phyloP scores from a whole-genome alignment of 805 yeast genomes.

The Cyberlindnera meyerae region DNA sequence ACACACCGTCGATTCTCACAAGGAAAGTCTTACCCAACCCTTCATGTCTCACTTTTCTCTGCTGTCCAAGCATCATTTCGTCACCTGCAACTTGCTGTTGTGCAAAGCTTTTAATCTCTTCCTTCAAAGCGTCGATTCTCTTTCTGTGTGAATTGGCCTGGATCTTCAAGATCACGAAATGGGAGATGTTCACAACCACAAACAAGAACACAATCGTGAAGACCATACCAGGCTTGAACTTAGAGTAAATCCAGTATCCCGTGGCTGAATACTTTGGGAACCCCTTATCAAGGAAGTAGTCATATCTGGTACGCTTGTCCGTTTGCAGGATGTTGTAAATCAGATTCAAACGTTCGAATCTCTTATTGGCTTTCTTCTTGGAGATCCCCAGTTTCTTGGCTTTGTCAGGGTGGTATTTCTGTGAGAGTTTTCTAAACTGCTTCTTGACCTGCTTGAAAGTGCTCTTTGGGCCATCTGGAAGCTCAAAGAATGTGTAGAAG shows the following conservation, averaged over 20 bases:
- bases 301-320: conserved; percentile 62
- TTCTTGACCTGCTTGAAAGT: conserved; percentile 50
- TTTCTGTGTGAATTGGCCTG: conserved; percentile 48
- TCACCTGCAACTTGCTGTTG: conserved; percentile 49
- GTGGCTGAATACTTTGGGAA: conserved; percentile 73
- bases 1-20: conserved; percentile 57
- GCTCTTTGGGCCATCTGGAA: conserved; percentile 11
- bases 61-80: conserved; percentile 11
- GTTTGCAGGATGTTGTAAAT: conserved; percentile 70
- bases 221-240: conserved; percentile 62
- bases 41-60: conserved; percentile 19
- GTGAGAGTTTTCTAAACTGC: conserved; percentile 67
- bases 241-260: conserved; percentile 49
- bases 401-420: conserved; percentile 85
- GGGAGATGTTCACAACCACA: conserved; percentile 49
- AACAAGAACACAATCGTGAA: conserved; percentile 48
- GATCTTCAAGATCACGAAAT: conserved; percentile 51
- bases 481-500: conserved; percentile 30
- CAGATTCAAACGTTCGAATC: conserved; percentile 73
- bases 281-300: conserved; percentile 75
- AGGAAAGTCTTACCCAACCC: conserved; percentile 45
- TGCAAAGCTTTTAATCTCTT: conserved; percentile 48
- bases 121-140: conserved; percentile 47
- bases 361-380: conserved; percentile 40
- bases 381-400: conserved; percentile 19